Percentiles rank a stretch among this genome's conserved stretches.
These are phyloP conservation scores for Megacollybia marginata DNA, from an alignment of 768 basidiomycete genomes.

Conservation along the genomic window DNA sequence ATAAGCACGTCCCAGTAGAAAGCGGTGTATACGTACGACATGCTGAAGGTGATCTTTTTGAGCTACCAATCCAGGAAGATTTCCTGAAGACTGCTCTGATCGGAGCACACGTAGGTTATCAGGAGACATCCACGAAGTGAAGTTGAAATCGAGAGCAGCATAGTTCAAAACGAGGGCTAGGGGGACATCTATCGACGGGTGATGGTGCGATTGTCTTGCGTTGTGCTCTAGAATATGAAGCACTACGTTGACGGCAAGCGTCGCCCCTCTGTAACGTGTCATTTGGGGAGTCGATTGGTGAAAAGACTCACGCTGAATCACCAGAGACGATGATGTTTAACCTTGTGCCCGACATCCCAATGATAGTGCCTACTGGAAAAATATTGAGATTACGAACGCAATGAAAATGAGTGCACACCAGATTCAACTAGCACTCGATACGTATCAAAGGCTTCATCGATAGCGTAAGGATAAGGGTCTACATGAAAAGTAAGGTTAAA, in stretches of 20 bases:
- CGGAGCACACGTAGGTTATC: conserved; percentile 77
- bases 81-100: conserved; percentile 80
- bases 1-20: not conserved
- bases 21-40: conserved; percentile 31
- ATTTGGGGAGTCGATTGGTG: not conserved
- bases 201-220: conserved; percentile 22
- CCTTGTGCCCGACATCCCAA: conserved; percentile 84
- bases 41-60: conserved; percentile 89
- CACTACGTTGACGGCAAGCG: conserved; percentile 78
- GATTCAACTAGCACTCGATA: conserved; percentile 80
- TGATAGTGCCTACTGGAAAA: conserved; percentile 50
- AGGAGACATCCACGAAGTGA: conserved; percentile 93
- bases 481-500: not conserved
- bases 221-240: conserved; percentile 75
- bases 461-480: conserved; percentile 97
- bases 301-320: conserved; percentile 88
- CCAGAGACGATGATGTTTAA: conserved; percentile 78
- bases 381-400: not conserved
- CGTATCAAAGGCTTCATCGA: conserved; percentile 90
- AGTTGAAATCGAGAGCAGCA: conserved; percentile 94
- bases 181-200: conserved; percentile 57
- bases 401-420: conserved; percentile 21
- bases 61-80: conserved; percentile 68
- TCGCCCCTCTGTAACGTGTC: conserved; percentile 61
- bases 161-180: conserved; percentile 84